phyloP scores from a whole-genome alignment of 495 filamentous ascomycete genomes.

The Parathielavia hyrcaniae region DNA sequence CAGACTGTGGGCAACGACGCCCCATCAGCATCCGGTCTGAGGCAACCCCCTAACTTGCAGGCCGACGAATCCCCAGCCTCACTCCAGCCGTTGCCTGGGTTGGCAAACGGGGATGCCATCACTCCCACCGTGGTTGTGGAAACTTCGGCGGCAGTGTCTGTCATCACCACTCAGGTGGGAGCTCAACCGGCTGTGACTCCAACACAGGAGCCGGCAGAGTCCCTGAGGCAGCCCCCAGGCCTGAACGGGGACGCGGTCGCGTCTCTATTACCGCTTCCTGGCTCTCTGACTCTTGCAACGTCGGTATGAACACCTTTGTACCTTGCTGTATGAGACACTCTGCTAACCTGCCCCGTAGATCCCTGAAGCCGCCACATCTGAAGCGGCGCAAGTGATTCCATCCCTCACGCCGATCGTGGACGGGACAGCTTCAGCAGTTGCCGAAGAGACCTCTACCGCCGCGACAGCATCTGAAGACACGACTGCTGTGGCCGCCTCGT shows the following conservation, averaged over 20 bases:
- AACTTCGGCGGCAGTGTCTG: neutral
- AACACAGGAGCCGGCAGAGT: constrained; percentile 7
- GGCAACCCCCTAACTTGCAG: constrained; percentile 24
- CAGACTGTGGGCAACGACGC: constrained; percentile 10
- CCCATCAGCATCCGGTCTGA: constrained; percentile 17
- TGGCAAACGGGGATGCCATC: constrained; percentile 9
- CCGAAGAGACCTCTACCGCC: neutral
- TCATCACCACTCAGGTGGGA: constrained; percentile 1
- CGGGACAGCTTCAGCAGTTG: neutral
- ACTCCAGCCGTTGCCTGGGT: constrained; percentile 23
- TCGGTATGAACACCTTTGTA: constrained; percentile 13
- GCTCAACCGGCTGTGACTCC: constrained; percentile 4
- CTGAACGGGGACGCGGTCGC: neutral
- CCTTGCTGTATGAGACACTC: neutral
- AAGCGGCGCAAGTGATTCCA: neutral
- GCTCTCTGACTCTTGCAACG: constrained; percentile 14
- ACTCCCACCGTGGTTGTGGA: constrained; percentile 3
- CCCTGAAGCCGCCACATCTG: neutral
- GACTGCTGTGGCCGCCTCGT: neutral
- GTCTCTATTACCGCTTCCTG: constrained; percentile 15
- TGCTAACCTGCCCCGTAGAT: neutral
- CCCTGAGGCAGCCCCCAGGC: constrained; percentile 10
- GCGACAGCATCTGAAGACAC: neutral
- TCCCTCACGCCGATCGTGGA: constrained; percentile 13
- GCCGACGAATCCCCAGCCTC: constrained; percentile 6